These are phyloP conservation scores for Fusarium sp. DNA, from an alignment of 2,329 filamentous ascomycete species.

Conservation along the genomic window DNA sequence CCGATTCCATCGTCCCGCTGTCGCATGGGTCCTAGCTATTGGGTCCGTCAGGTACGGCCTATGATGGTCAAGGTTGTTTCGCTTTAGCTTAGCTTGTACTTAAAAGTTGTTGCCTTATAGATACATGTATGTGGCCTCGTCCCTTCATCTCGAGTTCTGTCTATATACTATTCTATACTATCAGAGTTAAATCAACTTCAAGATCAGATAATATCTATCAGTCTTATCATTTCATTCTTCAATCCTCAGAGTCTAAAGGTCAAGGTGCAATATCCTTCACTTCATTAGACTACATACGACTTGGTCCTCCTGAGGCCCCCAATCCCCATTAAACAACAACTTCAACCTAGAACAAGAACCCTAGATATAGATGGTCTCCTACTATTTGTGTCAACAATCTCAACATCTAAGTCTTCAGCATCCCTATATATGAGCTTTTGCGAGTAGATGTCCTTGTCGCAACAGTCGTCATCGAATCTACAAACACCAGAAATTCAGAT, in stretches of 20 bases:
- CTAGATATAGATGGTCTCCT: conserved; percentile 13
- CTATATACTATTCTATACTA: conserved; percentile 16
- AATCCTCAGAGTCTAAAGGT: not conserved
- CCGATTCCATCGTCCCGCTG: conserved; percentile 41
- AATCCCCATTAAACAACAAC: not conserved
- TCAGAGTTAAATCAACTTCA: conserved; percentile 10
- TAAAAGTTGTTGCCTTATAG: conserved; percentile 33
- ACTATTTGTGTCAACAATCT: not conserved
- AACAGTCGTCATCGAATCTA: conserved; percentile 29
- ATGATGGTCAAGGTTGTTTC: conserved; percentile 26
- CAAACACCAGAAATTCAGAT: conserved; percentile 45
- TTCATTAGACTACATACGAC: not conserved
- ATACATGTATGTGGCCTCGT: conserved; percentile 38
- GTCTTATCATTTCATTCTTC: conserved; percentile 8
- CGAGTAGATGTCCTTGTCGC: conserved; percentile 45
- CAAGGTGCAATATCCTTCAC: not conserved
- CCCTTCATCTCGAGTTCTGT: conserved; percentile 26
- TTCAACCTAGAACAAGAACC: not conserved
- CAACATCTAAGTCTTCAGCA: not conserved
- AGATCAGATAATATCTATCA: conserved; percentile 10
- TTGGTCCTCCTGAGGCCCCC: not conserved
- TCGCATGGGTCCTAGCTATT: conserved; percentile 37
- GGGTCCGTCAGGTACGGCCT: conserved; percentile 30
- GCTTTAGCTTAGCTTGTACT: not conserved
- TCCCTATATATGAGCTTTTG: conserved; percentile 24